These are phyloP conservation scores for Verticillium albo-atrum DNA, from an alignment of 2,329 filamentous ascomycete species.

Conservation along the genomic window DNA sequence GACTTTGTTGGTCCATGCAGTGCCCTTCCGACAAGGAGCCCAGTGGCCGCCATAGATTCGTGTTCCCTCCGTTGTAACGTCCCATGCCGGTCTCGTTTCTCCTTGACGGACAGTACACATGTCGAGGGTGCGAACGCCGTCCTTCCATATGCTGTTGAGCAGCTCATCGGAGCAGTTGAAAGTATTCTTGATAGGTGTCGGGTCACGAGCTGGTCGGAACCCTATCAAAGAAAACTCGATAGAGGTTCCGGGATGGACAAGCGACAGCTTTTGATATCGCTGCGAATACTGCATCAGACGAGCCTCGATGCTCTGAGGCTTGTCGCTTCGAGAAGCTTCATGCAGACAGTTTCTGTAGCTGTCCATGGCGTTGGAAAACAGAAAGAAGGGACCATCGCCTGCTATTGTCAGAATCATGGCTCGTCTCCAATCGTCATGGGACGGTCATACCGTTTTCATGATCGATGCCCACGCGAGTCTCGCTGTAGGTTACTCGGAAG, in stretches of 20 bases:
- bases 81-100: constrained; percentile 3
- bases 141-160: constrained; percentile 5
- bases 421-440: neutral
- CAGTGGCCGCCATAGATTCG: constrained; percentile 4
- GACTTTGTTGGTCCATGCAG: constrained; percentile 4
- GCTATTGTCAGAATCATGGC: neutral
- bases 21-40: constrained; percentile 8
- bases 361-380: constrained; percentile 11
- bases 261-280: constrained; percentile 1
- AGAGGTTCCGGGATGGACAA: neutral
- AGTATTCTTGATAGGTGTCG: neutral
- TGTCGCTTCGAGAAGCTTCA: neutral
- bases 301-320: constrained; percentile 1
- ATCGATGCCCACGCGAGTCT: constrained; percentile 1
- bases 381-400: constrained; percentile 6
- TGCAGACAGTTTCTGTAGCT: constrained; percentile 3
- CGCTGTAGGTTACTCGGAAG: neutral
- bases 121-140: constrained; percentile 6
- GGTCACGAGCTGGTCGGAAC: neutral
- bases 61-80: constrained; percentile 4
- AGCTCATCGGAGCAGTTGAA: constrained; percentile 2
- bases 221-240: neutral
- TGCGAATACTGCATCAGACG: constrained; percentile 1
- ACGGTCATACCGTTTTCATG: constrained; percentile 2
- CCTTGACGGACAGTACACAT: constrained; percentile 6